Conservation (phyloP, 495 filamentous ascomycete species). For the Daldinia grandis region DNA sequence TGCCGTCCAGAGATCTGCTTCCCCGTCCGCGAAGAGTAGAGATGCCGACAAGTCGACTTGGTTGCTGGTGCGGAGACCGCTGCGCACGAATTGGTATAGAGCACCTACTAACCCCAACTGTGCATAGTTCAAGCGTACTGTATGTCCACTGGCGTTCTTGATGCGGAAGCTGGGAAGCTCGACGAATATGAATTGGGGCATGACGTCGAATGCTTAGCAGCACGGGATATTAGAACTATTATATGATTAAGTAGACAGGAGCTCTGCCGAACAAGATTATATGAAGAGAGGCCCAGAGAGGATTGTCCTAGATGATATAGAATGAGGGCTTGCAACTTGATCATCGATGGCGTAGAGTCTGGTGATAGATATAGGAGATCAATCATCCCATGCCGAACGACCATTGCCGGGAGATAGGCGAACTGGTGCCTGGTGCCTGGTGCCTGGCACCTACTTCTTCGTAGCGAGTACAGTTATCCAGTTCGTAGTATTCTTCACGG, state of each 20-base stretch:
- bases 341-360: conserved; percentile 11
- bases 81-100: conserved; percentile 40
- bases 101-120: conserved; percentile 38
- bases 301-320: conserved; percentile 5
- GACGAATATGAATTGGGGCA: conserved; percentile 45
- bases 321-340: not conserved
- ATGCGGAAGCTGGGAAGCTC: conserved; percentile 45
- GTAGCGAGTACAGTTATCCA: conserved; percentile 16
- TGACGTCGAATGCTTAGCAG: not conserved
- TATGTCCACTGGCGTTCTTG: conserved; percentile 37
- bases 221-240: not conserved
- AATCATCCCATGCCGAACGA: conserved; percentile 11
- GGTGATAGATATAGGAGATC: conserved; percentile 19
- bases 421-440: not conserved
- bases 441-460: not conserved
- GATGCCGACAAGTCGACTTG: conserved; percentile 38
- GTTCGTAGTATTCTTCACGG: conserved; percentile 5
- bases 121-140: conserved; percentile 30
- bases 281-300: not conserved
- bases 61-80: conserved; percentile 31
- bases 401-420: conserved; percentile 24
- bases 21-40: conserved; percentile 43
- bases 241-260: not conserved
- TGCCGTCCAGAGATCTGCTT: conserved; percentile 43
- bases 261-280: not conserved